Base-by-base conservation (phyloP, 2,329 filamentous ascomycete genomes). In the Tolypocladium cylindrosporum region DNA sequence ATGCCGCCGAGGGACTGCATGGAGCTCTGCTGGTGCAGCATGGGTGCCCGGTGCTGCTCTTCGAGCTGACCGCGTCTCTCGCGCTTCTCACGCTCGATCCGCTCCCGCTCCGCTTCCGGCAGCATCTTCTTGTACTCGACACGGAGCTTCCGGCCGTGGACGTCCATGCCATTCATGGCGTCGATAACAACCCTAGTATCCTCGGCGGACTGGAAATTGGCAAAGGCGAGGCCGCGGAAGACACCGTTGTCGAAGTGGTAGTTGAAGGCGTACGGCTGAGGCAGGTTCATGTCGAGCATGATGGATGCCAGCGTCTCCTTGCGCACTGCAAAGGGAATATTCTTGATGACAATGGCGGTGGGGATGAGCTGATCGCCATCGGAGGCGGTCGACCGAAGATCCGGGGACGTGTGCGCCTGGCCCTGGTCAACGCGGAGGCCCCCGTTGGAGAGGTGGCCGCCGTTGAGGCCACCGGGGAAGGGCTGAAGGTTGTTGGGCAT, bases 101-200 rank as follows among this genome's bases (percentile, higher is more conserved):
- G 85, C 74, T 99, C 94, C 56, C 94, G 85, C 74, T 97, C 94
- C 39, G 92, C 90, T 63, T 95, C 84, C 1, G 94, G 94, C 6
- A 99, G 83, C 94, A 99, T 97, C 77, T 97, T 97, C 81, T 99
- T 99, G 78, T 97, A 99, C 74, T 99, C 94, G 34, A 99, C 94
- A 54, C 94, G 84, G 64, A 99, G 77, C 76, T 97, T 97, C 61
- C 94, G 84, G 52, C 94, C 94, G 70, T 96, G 91, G 10, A 99
- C 84, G 68, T 97, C 94, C 72, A 97, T 89, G 66, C 96, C 91
- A 69, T 99, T 99, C 81, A 99, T 88, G 56, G 88, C 83, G 59
- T 96, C 89, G 61, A 99, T 99, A 55, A 97, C 94, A 55, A 88
- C 82, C 14, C 90, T 88, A 0, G 94, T 99, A 73, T 99, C 94